Base-by-base conservation (phyloP, 345 rosid genomes). In the Limnanthes douglasii region DNA sequence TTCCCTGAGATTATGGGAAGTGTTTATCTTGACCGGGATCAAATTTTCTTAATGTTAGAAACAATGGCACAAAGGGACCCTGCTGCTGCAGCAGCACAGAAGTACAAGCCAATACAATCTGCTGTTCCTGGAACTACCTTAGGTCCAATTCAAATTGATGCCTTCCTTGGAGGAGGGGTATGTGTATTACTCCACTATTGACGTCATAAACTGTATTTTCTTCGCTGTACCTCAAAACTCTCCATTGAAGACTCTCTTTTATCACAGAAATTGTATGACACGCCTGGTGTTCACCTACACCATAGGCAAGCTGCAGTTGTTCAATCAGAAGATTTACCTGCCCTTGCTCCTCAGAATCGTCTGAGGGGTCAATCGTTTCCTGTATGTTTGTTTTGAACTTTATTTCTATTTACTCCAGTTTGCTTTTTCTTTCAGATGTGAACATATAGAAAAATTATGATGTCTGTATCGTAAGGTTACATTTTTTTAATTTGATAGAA, bases 61-160 rank as follows among this genome's bases (percentile, higher is more conserved):
- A 55, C 61, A 46, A 73, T 83, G 93, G 83, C 71, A 5, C 64
- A 72, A 62, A 65, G 74, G 58, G 95, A 88, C 54, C 95, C 95
- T 42, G 83, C 61, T 53, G 95, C 97, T 51, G 95, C 90, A 36
- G 73, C 82, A 24, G 97, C 97, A 8, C 80, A 59, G 18, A 78
- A 51, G 65, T 79, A 83, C 59, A 83, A 70, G 51, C 97, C 97
- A 12, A 69, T 79, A 53, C 93, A 88, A 53, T 88, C 95, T 28
- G 93, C 97, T 58, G 97, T 88, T 56, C 97, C 95, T 41, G 95
- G 95, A 62, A 88, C 97, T 31, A 88, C 97, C 43, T 68, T 88
- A 37, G 97, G 95, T 32, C 76, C 94, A 11, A 88, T 88, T 66
- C 83, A 78, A 62, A 88, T 88, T 50, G 54, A 83, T 37, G 93